These are phyloP conservation scores for Stephania cephalantha DNA, from an alignment of 164 flowering plant genomes.

Conservation along the genomic window DNA sequence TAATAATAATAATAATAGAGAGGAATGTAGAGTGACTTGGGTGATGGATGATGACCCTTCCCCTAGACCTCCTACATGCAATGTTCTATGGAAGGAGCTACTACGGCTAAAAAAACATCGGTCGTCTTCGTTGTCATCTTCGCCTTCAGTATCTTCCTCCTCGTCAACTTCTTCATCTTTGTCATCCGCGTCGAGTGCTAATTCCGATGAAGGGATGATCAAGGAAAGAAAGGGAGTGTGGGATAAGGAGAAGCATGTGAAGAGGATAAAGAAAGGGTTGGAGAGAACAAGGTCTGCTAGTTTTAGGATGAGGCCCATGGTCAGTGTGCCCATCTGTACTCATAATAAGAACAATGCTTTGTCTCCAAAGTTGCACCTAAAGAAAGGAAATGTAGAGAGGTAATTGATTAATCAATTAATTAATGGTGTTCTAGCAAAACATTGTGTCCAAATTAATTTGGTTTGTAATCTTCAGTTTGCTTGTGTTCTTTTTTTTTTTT, in stretches of 20 bases:
- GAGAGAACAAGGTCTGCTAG: constrained; percentile 73
- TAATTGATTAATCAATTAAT: background rate
- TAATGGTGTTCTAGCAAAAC: constrained; percentile 1
- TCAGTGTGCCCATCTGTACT: constrained; percentile 62
- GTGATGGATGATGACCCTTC: constrained; percentile 81
- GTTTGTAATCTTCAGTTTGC: background rate
- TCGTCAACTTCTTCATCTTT: constrained; percentile 24
- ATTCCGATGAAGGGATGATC: constrained; percentile 22
- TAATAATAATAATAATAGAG: constrained; percentile 13
- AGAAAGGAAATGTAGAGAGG: constrained; percentile 41
- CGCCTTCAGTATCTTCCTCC: constrained; percentile 25
- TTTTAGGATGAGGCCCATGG: constrained; percentile 64
- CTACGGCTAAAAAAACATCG: constrained; percentile 60
- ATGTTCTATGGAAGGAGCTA: constrained; percentile 83
- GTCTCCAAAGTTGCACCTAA: constrained; percentile 54
- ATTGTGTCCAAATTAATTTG: background rate
- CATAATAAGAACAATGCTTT: constrained; percentile 36
- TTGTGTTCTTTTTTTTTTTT: background rate
- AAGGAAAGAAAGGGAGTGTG: constrained; percentile 9
- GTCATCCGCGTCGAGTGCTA: constrained; percentile 46
- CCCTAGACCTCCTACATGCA: constrained; percentile 84
- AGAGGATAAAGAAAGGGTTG: constrained; percentile 58
- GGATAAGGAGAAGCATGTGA: constrained; percentile 36
- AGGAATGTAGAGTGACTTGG: constrained; percentile 35
- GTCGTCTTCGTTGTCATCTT: constrained; percentile 33